Evolutionary conservation across 495 filamentous ascomycete species (phyloP).

Genomic region (Poronia punctata): DNA sequence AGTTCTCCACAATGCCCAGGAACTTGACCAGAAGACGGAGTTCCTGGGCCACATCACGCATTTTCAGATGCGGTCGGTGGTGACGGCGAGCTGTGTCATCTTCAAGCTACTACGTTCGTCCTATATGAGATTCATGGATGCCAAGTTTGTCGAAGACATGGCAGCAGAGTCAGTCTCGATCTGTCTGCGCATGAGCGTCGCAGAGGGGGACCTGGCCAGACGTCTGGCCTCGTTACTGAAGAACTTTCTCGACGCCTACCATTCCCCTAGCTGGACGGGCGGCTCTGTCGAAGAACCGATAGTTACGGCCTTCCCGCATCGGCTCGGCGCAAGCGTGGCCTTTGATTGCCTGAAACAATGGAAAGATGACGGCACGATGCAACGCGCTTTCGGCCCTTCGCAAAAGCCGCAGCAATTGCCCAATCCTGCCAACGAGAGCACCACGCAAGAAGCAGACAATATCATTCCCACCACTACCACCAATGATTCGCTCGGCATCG

Average conservation of each 20-base stretch:
- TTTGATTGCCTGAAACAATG: constrained; percentile 35
- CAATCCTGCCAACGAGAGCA: background rate
- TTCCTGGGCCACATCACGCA: constrained; percentile 35
- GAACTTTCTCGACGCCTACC: constrained; percentile 17
- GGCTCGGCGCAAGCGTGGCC: constrained; percentile 32
- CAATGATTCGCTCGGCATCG: constrained; percentile 32
- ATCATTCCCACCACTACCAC: constrained; percentile 2
- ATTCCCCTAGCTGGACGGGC: background rate
- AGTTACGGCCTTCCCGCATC: constrained; percentile 24
- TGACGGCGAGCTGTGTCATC: constrained; percentile 30
- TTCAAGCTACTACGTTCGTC: constrained; percentile 34
- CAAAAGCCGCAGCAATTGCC: background rate
- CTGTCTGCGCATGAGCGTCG: constrained; percentile 15
- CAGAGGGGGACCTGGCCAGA: constrained; percentile 26
- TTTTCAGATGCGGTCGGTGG: constrained; percentile 33
- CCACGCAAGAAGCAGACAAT: constrained; percentile 2
- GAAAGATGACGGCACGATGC: constrained; percentile 22
- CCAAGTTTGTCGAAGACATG: constrained; percentile 9
- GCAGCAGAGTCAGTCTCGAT: constrained; percentile 15
- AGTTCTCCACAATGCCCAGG: constrained; percentile 23
- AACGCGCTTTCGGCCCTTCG: background rate
- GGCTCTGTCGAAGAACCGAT: constrained; percentile 15
- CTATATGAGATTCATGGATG: constrained; percentile 22
- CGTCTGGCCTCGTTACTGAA: constrained; percentile 31
- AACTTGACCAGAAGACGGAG: constrained; percentile 23